phyloP scores from a whole-genome alignment of 495 filamentous ascomycete genomes.

The Halenospora varia region DNA sequence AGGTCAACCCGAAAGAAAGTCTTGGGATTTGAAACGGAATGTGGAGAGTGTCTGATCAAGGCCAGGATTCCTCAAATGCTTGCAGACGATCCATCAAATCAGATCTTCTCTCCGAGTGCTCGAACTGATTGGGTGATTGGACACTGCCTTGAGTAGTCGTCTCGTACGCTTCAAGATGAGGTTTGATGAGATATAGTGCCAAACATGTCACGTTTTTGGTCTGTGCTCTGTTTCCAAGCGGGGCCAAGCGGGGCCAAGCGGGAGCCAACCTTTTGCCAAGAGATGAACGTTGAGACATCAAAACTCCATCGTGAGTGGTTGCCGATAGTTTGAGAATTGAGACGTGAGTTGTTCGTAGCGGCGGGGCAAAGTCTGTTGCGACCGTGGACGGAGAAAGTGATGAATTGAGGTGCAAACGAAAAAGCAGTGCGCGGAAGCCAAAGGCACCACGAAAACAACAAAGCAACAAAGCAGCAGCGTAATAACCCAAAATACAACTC shows the following conservation, averaged over 20 bases:
- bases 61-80: not conserved
- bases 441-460: too few species aligned
- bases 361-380: constrained; percentile 1
- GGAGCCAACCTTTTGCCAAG: not conserved
- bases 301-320: not conserved
- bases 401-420: too few species aligned
- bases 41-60: constrained; percentile 12
- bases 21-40: constrained; percentile 15
- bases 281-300: constrained; percentile 10
- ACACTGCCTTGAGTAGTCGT: not conserved
- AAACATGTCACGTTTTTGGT: constrained; percentile 14
- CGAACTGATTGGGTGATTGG: constrained; percentile 1
- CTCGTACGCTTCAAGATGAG: not conserved
- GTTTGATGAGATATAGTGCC: constrained; percentile 8
- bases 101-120: constrained; percentile 2
- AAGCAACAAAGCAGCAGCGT: not conserved
- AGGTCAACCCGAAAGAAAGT: constrained; percentile 9
- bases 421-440: too few species aligned
- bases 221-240: constrained; percentile 17
- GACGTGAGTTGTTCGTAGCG: not conserved
- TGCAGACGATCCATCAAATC: constrained; percentile 6
- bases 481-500: too few species aligned
- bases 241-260: constrained; percentile 15
- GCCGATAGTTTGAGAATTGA: not conserved
- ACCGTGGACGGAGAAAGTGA: not conserved